Base-by-base conservation (phyloP, 805 yeast genomes). In the Kodamaea sagamina region DNA sequence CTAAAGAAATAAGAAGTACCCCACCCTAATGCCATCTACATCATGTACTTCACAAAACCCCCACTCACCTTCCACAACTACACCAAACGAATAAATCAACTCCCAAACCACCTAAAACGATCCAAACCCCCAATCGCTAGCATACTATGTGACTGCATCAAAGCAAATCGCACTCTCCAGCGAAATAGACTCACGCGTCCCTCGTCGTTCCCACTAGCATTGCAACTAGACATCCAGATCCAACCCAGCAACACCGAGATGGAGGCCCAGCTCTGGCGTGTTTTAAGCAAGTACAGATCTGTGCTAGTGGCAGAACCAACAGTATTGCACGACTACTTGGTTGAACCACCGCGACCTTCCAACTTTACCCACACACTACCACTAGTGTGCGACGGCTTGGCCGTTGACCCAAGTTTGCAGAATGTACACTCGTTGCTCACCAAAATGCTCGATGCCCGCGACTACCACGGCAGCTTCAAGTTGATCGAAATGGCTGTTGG, bases 31-130 rank as follows among this genome's bases (percentile, higher is more conserved):
- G n/a, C n/a, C n/a, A n/a, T n/a, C n/a, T n/a, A n/a, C n/a, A n/a
- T n/a, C n/a, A n/a, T 35, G 27, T 47, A 42, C 31, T 54, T 54
- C 37, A 47, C 57, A 12, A 44, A 47, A 24, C 35, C 35, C 4
- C 67, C 67, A 6, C 48, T 62, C n/a, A 63, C 58, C 39, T 55
- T 52, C 42, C 65, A 62, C 41, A 57, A 58, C 5, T 59, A 50
- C 36, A 15, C 40, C n/a, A 50, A 48, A 12, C 47, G 66, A 29
- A 32, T 60, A 16, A 34, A 39, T 3, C 22, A 26, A 16, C 21
- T 41, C 36, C 31, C 43, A 6, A 10, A 13, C 4, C 25, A 21
- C 18, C 31, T 29, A 26, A 34, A 21, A 34, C 26, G 27, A 11
- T 11, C 25, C 13, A 34, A 34, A 10, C 9, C n/a, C 6, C 6